Evolutionary conservation across 2,329 filamentous ascomycete species (phyloP).

Genomic region (Fusarium neocosmosporiellum): DNA sequence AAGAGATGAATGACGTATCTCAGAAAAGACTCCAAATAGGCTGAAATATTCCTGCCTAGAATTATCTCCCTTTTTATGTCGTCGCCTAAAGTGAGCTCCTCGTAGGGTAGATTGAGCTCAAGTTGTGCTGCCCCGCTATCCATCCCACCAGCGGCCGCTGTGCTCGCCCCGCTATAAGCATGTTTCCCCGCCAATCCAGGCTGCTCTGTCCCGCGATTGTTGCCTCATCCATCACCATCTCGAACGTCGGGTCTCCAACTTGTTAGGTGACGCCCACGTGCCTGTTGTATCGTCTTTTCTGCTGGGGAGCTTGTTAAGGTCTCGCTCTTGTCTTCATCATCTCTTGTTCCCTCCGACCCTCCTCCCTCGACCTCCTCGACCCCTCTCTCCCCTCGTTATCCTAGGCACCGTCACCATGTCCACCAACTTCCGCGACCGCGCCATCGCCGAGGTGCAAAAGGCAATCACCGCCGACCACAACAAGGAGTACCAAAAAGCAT

Average conservation of each 20-base stretch:
- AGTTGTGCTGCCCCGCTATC: conserved; percentile 44
- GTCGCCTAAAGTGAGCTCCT: conserved; percentile 30
- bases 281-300: conserved; percentile 1
- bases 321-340: not conserved
- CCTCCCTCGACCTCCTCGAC: conserved; percentile 2
- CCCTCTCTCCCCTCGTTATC: conserved; percentile 31
- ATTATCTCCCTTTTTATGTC: not conserved
- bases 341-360: not conserved
- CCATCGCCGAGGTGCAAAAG: conserved; percentile 96
- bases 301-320: conserved; percentile 12
- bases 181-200: conserved; percentile 55
- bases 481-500: conserved; percentile 96
- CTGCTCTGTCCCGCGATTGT: conserved; percentile 30
- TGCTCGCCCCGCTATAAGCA: conserved; percentile 49
- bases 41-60: not conserved
- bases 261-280: not conserved
- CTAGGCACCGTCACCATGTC: conserved; percentile 72
- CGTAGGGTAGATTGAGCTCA: conserved; percentile 8
- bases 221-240: conserved; percentile 36
- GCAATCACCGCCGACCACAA: conserved; percentile 96
- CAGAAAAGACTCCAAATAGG: not conserved
- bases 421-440: conserved; percentile 95
- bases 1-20: not conserved
- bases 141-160: conserved; percentile 6
- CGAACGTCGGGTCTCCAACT: conserved; percentile 11